Evolutionary conservation across 805 yeast species (phyloP).

Genomic region (Schizosaccharomyces osmophilus): DNA sequence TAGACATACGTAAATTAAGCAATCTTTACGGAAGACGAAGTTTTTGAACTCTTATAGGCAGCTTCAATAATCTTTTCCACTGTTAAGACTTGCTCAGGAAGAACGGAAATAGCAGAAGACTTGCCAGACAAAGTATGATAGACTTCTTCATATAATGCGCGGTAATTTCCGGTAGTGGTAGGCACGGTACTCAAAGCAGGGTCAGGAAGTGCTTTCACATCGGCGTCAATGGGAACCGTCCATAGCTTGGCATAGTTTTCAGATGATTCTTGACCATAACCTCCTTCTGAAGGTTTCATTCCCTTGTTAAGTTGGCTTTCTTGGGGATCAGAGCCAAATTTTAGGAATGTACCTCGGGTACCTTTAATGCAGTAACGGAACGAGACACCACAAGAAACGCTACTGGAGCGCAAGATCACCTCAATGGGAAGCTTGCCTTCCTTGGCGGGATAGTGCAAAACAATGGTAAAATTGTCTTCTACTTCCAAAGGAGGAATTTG

Average conservation of each 20-base stretch:
- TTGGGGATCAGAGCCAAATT: conserved; percentile 1
- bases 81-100: background rate
- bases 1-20: too few relatives aligned
- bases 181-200: background rate
- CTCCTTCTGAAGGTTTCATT: background rate
- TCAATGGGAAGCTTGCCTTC: background rate
- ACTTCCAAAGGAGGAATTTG: background rate
- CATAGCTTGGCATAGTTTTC: background rate
- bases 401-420: background rate
- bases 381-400: background rate
- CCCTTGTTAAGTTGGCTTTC: conserved; percentile 1
- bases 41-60: background rate
- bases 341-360: background rate
- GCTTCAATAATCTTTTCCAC: background rate
- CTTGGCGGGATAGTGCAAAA: background rate
- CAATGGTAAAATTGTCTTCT: background rate
- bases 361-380: background rate
- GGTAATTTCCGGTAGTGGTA: background rate
- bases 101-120: background rate
- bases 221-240: background rate
- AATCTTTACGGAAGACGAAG: background rate
- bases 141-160: background rate
- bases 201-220: background rate
- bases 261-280: background rate
- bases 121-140: background rate